Base-by-base conservation (phyloP, 345 rosid species). In the Populus pruinosa region DNA sequence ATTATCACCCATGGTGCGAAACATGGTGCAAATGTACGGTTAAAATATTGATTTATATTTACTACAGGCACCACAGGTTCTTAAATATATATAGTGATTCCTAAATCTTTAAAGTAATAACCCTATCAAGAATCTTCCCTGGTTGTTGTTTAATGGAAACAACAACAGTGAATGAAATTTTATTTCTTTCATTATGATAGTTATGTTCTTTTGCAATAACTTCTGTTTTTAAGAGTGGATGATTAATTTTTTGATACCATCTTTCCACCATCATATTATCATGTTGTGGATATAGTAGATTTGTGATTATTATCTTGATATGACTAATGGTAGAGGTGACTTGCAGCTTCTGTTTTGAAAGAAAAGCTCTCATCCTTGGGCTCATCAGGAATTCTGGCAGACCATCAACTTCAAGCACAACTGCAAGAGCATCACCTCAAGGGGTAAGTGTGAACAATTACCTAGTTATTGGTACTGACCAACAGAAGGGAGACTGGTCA, bases 391-490 rank as follows among this genome's bases (percentile, higher is more conserved):
- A 89, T 96, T 85, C 88, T 96, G 80, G 99, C 99, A 55, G 99
- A 96, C 75, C 97, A 96, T 87, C 99, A 96, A 86, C 98, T 96
- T 83, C 98, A 96, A 87, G 90, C 99, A 70, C 90, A 90, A 81
- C 81, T 96, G 81, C 98, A 92, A 74, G 99, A 96, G 88, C 90
- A 93, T 79, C 83, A 88, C 82, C 80, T 88, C 80, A 96, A 91
- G 87, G 99, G 99, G 99, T 92, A 77, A 78, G 93, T 86, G 78
- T 78, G 43, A 38, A 53, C 27, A 66, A 38, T 76, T 55, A 53
- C 66, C 35, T 6, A 62, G 20, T 27, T 69, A 50, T 38, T 63
- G 65, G 38, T 70, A 17, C 33, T 25, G 29, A 39, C 21, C 39
- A 65, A 41, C 56, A 49, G 6, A 62, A 23, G 25, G 70, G 23